Percentiles rank a stretch among this genome's conserved stretches.
phyloP scores from a whole-genome alignment of 2,329 filamentous ascomycete species.

The Fusarium sp. region DNA sequence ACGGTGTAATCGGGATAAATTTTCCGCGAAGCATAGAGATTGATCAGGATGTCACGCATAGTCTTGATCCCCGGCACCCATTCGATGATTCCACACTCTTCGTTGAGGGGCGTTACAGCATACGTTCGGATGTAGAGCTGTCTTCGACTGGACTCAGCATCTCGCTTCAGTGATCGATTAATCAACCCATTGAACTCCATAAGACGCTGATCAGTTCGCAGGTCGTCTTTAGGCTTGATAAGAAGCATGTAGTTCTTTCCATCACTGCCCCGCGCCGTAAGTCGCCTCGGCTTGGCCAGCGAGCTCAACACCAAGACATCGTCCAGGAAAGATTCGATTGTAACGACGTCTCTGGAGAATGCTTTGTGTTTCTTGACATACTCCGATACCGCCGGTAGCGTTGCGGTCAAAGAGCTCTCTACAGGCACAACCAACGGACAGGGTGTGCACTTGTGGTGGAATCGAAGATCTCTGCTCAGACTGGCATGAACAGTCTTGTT shows the following conservation, averaged over 20 bases:
- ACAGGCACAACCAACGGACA: conserved; percentile 90
- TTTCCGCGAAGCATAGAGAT: conserved; percentile 79
- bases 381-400: conserved; percentile 79
- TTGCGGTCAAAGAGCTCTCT: conserved; percentile 84
- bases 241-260: conserved; percentile 89
- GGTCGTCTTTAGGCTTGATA: conserved; percentile 97
- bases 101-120: conserved; percentile 93
- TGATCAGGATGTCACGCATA: conserved; percentile 87
- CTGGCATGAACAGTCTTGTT: conserved; percentile 76
- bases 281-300: conserved; percentile 88
- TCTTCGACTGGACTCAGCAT: conserved; percentile 88
- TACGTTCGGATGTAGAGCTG: conserved; percentile 97
- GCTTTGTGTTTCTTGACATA: conserved; percentile 81
- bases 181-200: conserved; percentile 99
- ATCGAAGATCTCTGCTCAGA: conserved; percentile 79
- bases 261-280: conserved; percentile 89
- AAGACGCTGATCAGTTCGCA: conserved; percentile 95
- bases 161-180: conserved; percentile 90
- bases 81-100: conserved; percentile 97
- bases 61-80: conserved; percentile 98
- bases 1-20: conserved; percentile 76
- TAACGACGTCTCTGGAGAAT: conserved; percentile 87
- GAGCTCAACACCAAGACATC: conserved; percentile 92
- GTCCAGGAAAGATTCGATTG: conserved; percentile 82
- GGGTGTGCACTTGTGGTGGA: conserved; percentile 85